A percentile compares a stretch with the other conserved stretches of the same genome.
Evolutionary conservation across 2,329 filamentous ascomycete genomes (phyloP).

Genomic region (Diaporthe capsici): DNA sequence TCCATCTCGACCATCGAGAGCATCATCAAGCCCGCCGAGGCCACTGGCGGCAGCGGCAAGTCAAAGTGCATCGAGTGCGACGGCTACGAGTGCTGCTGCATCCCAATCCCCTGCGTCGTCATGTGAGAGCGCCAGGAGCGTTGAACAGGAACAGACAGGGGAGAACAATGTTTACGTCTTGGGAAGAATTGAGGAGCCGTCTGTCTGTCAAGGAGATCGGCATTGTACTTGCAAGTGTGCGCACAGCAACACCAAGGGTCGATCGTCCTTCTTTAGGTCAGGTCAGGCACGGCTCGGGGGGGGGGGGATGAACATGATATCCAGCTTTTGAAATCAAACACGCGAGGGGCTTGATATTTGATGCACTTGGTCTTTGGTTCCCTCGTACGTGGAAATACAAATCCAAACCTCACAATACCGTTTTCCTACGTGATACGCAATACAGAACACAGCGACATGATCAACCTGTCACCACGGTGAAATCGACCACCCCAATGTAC

Average conservation of each 20-base stretch:
- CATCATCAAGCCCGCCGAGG: slow-evolving; percentile 64
- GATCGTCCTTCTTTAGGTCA: too few relatives aligned
- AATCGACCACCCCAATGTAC: too few relatives aligned
- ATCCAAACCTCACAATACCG: background rate
- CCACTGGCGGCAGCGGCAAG: slow-evolving; percentile 52
- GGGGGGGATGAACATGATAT: background rate
- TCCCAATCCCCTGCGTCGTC: slow-evolving; percentile 65
- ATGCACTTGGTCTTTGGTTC: background rate
- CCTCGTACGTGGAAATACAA: background rate
- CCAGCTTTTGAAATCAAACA: slow-evolving; percentile 15
- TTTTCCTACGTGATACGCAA: background rate
- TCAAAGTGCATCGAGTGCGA: slow-evolving; percentile 66
- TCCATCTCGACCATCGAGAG: slow-evolving; percentile 63
- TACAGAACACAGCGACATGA: background rate
- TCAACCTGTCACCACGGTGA: background rate
- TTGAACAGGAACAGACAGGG: background rate
- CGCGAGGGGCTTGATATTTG: background rate
- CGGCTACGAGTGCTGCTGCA: slow-evolving; percentile 68
- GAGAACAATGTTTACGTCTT: background rate
- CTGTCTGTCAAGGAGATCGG: background rate
- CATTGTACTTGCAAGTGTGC: background rate
- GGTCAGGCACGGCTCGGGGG: too few relatives aligned
- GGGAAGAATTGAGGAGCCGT: background rate
- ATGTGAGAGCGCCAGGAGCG: slow-evolving; percentile 53
- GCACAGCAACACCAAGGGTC: background rate